phyloP scores from a whole-genome alignment of 148 eudicot species.

The Rhododendron griersonianum region DNA sequence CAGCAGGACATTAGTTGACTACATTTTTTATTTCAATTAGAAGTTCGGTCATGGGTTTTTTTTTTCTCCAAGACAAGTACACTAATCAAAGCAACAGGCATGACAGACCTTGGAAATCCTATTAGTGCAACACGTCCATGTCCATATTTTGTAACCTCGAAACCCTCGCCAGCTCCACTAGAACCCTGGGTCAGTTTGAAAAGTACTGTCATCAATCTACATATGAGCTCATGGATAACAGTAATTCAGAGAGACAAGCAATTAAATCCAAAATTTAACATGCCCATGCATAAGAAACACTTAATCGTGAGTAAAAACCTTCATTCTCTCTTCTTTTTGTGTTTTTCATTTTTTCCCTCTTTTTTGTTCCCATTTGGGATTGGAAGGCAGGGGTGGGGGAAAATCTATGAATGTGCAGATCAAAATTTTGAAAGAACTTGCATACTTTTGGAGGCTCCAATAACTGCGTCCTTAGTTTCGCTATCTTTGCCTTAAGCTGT shows the following conservation, averaged over 20 bases:
- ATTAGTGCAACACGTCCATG: slow-evolving; percentile 98
- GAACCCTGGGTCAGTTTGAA: slow-evolving; percentile 60
- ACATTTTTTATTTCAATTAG: background rate
- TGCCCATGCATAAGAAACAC: background rate
- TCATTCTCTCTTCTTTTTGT: background rate
- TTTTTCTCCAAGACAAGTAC: background rate
- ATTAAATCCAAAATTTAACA: background rate
- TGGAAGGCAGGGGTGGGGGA: background rate
- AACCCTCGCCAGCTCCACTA: slow-evolving; percentile 98
- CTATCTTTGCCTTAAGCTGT: slow-evolving; percentile 99
- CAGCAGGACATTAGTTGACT: background rate
- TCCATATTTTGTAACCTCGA: slow-evolving; percentile 97
- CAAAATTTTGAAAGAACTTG: slow-evolving; percentile 5
- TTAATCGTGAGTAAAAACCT: background rate
- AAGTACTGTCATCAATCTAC: background rate
- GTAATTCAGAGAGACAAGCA: background rate
- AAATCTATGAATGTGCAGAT: background rate
- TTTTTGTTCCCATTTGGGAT: background rate
- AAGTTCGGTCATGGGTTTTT: background rate
- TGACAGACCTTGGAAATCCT: slow-evolving; percentile 90
- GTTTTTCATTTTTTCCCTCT: background rate
- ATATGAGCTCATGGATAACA: background rate
- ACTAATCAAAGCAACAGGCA: slow-evolving; percentile 7
- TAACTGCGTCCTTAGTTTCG: slow-evolving; percentile 94
- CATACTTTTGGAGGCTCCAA: slow-evolving; percentile 98